A percentile compares a stretch with the other conserved stretches of the same genome.
phyloP scores from a whole-genome alignment of 768 basidiomycete genomes.

The Amanita inopinata region DNA sequence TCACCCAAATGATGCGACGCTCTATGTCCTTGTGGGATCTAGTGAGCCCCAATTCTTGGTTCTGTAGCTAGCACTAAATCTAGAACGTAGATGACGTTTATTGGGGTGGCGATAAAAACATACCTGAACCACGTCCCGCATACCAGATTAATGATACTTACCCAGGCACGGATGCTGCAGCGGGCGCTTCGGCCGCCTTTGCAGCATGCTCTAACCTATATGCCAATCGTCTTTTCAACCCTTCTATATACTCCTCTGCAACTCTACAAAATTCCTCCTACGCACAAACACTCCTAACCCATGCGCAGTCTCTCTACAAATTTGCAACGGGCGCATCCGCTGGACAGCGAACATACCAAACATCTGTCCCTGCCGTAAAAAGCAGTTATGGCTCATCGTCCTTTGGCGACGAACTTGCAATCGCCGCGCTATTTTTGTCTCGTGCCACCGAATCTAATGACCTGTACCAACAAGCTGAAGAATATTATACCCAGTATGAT shows the following conservation, averaged over 20 bases:
- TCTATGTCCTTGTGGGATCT: constrained; percentile 72
- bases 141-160: constrained; percentile 71
- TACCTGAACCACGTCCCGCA: constrained; percentile 66
- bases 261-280: constrained; percentile 68
- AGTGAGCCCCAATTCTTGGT: constrained; percentile 25
- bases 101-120: constrained; percentile 80
- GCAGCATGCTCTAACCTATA: constrained; percentile 82
- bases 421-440: constrained; percentile 71
- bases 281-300: constrained; percentile 54
- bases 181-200: constrained; percentile 79
- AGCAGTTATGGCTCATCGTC: constrained; percentile 62
- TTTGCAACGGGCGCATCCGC: constrained; percentile 65
- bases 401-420: constrained; percentile 63
- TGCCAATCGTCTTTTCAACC: constrained; percentile 44
- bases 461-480: constrained; percentile 53
- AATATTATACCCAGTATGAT: constrained; percentile 47
- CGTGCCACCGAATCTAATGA: constrained; percentile 55
- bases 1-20: constrained; percentile 60
- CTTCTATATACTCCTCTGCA: constrained; percentile 43
- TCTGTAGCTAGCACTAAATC: constrained; percentile 23
- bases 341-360: constrained; percentile 55
- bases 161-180: constrained; percentile 87
- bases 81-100: constrained; percentile 58
- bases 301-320: constrained; percentile 65
- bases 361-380: constrained; percentile 54